Evolutionary conservation across 768 basidiomycete genomes (phyloP).

Genomic region (Boletus sp.): DNA sequence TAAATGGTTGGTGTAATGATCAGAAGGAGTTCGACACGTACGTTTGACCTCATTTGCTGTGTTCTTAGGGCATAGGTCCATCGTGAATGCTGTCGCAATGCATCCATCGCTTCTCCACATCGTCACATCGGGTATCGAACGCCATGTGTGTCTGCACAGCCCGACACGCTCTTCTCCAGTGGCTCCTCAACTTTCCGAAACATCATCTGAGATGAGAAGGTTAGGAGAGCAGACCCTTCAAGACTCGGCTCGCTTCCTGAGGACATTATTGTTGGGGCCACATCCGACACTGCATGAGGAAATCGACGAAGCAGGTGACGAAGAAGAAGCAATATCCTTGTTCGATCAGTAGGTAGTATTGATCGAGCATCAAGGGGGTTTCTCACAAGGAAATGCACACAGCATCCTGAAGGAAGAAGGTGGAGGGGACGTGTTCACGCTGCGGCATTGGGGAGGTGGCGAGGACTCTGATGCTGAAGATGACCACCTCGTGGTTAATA

Average conservation of each 20-base stretch:
- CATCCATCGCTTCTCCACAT: conserved; percentile 70
- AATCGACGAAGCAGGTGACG: conserved; percentile 35
- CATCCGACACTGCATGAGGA: conserved; percentile 31
- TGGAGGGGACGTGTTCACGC: conserved; percentile 51
- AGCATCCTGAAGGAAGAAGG: conserved; percentile 65
- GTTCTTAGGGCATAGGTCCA: conserved; percentile 63
- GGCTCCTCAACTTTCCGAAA: conserved; percentile 40
- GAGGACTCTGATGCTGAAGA: conserved; percentile 27
- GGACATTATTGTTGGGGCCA: conserved; percentile 33
- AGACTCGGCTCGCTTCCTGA: conserved; percentile 38
- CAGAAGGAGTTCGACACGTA: neutral
- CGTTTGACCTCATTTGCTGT: conserved; percentile 4
- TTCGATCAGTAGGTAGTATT: conserved; percentile 69
- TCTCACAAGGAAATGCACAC: conserved; percentile 9
- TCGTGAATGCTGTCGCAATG: conserved; percentile 71
- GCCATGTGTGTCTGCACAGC: conserved; percentile 65
- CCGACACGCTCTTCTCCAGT: conserved; percentile 58
- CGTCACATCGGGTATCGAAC: conserved; percentile 73
- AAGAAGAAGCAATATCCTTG: conserved; percentile 54
- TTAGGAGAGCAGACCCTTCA: conserved; percentile 36
- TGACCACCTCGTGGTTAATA: conserved; percentile 20
- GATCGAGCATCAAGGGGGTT: neutral
- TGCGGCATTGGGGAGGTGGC: conserved; percentile 39
- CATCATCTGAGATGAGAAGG: conserved; percentile 48
- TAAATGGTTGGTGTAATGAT: conserved; percentile 47